phyloP scores from a whole-genome alignment of 306 rosid genomes.

The Ormosia emarginata region DNA sequence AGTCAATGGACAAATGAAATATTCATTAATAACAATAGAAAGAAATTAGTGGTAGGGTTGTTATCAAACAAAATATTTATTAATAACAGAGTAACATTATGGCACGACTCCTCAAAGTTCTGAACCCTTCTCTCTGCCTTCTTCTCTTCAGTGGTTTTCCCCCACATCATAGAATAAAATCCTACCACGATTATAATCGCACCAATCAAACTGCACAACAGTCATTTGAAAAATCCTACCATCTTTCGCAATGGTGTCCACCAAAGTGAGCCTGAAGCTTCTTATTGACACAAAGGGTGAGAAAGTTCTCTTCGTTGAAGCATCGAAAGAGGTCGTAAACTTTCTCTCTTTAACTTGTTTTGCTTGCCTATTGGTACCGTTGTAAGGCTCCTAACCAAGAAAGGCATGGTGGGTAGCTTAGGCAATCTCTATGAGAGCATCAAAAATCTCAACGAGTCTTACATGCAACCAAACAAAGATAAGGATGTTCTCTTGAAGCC shows the following conservation, averaged over 20 bases:
- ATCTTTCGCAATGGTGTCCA: not conserved
- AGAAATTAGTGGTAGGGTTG: too few relatives aligned
- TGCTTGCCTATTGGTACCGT: constrained; percentile 34
- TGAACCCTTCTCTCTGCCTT: not conserved
- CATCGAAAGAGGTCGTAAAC: constrained; percentile 40
- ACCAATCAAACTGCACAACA: constrained; percentile 42
- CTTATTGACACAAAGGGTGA: constrained; percentile 28
- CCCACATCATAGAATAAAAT: constrained; percentile 51
- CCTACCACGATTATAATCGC: constrained; percentile 41
- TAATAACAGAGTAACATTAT: constrained; percentile 41
- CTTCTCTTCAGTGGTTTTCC: constrained; percentile 41
- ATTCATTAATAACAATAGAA: too few relatives aligned
- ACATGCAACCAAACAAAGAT: constrained; percentile 20
- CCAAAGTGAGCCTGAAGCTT: constrained; percentile 33
- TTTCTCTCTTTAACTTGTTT: constrained; percentile 37
- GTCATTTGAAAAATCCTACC: not conserved
- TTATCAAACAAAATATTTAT: too few relatives aligned
- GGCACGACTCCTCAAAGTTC: not conserved
- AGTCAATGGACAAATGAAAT: too few relatives aligned
- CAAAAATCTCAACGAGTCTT: constrained; percentile 28
- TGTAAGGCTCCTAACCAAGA: constrained; percentile 13
- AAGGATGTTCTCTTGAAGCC: constrained; percentile 37
- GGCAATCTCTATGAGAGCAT: constrained; percentile 47
- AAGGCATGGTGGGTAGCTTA: constrained; percentile 37
- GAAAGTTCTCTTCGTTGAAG: constrained; percentile 47